Evolutionary conservation across 2,329 filamentous ascomycete genomes (phyloP).

Genomic region (Orbilia javanica): DNA sequence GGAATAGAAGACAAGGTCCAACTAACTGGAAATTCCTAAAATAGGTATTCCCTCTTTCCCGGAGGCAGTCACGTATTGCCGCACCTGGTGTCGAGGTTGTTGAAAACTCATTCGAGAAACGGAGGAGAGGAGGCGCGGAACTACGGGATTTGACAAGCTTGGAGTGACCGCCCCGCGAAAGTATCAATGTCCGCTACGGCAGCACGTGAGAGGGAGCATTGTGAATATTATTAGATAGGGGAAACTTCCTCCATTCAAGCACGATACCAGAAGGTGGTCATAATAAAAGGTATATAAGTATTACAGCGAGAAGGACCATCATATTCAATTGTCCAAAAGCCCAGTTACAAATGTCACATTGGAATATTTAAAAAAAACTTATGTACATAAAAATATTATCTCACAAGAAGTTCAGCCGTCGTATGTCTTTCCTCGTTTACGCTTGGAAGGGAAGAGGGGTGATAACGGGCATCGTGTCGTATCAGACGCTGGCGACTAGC

Average conservation of each 20-base stretch:
- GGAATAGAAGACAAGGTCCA: background rate
- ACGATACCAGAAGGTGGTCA: background rate
- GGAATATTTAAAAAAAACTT: background rate
- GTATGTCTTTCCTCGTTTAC: background rate
- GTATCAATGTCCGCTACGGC: background rate
- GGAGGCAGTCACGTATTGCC: slow-evolving; percentile 35
- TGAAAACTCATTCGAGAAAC: slow-evolving; percentile 48
- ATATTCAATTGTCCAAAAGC: background rate
- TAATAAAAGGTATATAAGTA: background rate
- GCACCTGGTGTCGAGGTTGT: slow-evolving; percentile 55
- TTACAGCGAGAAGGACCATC: background rate
- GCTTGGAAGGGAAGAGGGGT: background rate
- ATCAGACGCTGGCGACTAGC: background rate
- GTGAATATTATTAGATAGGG: slow-evolving; percentile 9
- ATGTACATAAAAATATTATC: slow-evolving; percentile 19
- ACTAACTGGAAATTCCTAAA: background rate
- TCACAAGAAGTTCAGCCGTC: background rate
- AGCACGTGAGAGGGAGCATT: background rate
- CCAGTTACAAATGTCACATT: background rate
- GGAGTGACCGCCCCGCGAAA: slow-evolving; percentile 42
- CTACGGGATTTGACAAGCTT: slow-evolving; percentile 60
- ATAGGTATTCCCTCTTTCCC: slow-evolving; percentile 70
- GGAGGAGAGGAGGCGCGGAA: slow-evolving; percentile 73
- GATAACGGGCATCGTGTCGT: no score
- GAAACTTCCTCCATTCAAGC: background rate